Evolutionary conservation across 305 asterid species (phyloP), one percentile per base, ranked within the genome.

Genomic region (Ajuga reptans): DNA sequence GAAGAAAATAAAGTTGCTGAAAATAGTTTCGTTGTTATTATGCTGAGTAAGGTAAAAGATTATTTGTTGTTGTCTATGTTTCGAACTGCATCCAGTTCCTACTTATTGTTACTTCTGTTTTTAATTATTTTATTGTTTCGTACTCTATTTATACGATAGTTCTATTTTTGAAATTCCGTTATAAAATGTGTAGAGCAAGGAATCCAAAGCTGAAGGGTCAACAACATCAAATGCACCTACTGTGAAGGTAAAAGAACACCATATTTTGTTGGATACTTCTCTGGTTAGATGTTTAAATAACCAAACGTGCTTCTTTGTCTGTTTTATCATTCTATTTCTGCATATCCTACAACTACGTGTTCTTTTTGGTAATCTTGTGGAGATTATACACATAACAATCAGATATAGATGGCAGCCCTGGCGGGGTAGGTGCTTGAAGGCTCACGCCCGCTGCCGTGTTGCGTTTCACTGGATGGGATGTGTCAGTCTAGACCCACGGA

Each of bases 1-100:
- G 91, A 86, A 66, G 91, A 89, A 76, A 87, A 87, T 68, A 83
- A 86, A 62, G 91, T 92, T 78, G 91, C 82, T 64, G 96, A 89
- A 66, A 82, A 68, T 12, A 86, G 93, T 75, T 90, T 82, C 77
- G 74, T 92, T 60, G 96, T 89, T 31, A 72, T 90, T 52, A 86
- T 89, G 98, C 62, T 89, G 64, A 12, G 81, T 8, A 89, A 87
- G 95, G 96, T 87, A 81, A 73, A 41, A 37, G 39, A 64, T 69
- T 60, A 58, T 60, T 2, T 21, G 27, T 21, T 21, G 27, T 21
- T 29, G 18, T 36, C 15, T 50, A 39, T 65, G 42, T 18, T 21
- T 34, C 59, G 6, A 10, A 34, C 66, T 63, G 18, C 66, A n/a
- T 43, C 43, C 39, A 31, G 37, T 33, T 52, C 65, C 64, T 62